Evolutionary conservation across 371 early-diverging fungal genomes (phyloP).

Genomic region (Batrachochytrium dendrobatidis): DNA sequence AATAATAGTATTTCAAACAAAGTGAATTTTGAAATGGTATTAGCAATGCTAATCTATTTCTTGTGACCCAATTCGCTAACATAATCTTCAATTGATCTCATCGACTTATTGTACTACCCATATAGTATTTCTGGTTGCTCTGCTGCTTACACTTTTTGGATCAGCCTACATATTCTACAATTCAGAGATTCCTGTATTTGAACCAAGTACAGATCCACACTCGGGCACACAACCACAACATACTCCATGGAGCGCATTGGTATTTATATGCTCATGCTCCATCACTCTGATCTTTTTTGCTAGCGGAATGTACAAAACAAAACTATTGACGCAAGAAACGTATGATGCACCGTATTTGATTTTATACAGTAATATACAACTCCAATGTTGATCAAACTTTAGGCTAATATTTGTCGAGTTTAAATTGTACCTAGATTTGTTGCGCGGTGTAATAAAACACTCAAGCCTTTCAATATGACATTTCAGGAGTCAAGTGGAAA

Average conservation of each 20-base stretch:
- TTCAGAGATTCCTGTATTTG: too few relatives aligned
- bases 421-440: background rate
- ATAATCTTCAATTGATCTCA: too few relatives aligned
- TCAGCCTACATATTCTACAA: background rate
- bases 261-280: background rate
- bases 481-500: background rate
- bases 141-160: background rate
- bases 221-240: background rate
- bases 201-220: background rate
- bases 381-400: too few relatives aligned
- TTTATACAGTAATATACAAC: too few relatives aligned
- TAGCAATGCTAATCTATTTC: too few relatives aligned
- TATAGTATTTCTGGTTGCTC: background rate
- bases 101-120: too few relatives aligned
- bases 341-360: too few relatives aligned
- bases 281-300: background rate
- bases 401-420: too few relatives aligned
- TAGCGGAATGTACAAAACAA: background rate
- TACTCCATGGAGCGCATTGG: background rate
- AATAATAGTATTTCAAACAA: too few relatives aligned
- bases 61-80: too few relatives aligned
- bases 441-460: background rate
- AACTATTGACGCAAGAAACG: background rate
- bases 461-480: constrained; percentile 4
- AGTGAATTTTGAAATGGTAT: too few relatives aligned